Evolutionary conservation across 1,284 basidiomycete species (phyloP).

Genomic region (Chondrostereum purpureum): DNA sequence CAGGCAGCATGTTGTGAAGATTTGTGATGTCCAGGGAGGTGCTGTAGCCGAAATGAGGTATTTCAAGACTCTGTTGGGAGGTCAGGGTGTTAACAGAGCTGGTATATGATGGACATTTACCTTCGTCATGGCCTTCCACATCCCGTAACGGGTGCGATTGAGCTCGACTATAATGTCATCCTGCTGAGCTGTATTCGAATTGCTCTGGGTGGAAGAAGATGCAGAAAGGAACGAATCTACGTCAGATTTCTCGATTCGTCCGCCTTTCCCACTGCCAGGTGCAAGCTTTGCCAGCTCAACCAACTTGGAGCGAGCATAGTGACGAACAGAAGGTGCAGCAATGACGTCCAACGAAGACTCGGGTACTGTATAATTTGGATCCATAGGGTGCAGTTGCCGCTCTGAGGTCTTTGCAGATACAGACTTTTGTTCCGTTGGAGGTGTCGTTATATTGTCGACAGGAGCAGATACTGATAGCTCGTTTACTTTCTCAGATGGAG

Average conservation of each 20-base stretch:
- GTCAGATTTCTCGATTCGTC: conserved; percentile 73
- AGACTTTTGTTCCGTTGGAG: conserved; percentile 4
- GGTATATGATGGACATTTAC: conserved; percentile 26
- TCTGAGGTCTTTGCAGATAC: conserved; percentile 8
- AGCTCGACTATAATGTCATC: conserved; percentile 61
- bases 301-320: conserved; percentile 64
- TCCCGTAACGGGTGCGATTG: conserved; percentile 72
- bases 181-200: conserved; percentile 6
- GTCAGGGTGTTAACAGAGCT: conserved; percentile 9
- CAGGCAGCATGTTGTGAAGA: conserved; percentile 64
- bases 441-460: conserved; percentile 6
- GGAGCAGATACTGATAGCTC: conserved; percentile 13
- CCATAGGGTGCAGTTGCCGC: conserved; percentile 13
- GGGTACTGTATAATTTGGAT: conserved; percentile 9
- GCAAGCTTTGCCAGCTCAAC: conserved; percentile 55
- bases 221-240: conserved; percentile 54
- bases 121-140: conserved; percentile 86
- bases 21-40: conserved; percentile 81
- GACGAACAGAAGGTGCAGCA: conserved; percentile 74
- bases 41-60: conserved; percentile 81
- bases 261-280: conserved; percentile 71
- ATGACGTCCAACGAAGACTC: conserved; percentile 37
- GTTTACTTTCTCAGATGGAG: conserved; percentile 11
- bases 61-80: conserved; percentile 57
- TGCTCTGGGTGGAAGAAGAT: conserved; percentile 9